Evolutionary conservation across 2,329 filamentous ascomycete species (phyloP), one percentile per base, ranked within the genome.

Genomic region (Fusarium agapanthi): DNA sequence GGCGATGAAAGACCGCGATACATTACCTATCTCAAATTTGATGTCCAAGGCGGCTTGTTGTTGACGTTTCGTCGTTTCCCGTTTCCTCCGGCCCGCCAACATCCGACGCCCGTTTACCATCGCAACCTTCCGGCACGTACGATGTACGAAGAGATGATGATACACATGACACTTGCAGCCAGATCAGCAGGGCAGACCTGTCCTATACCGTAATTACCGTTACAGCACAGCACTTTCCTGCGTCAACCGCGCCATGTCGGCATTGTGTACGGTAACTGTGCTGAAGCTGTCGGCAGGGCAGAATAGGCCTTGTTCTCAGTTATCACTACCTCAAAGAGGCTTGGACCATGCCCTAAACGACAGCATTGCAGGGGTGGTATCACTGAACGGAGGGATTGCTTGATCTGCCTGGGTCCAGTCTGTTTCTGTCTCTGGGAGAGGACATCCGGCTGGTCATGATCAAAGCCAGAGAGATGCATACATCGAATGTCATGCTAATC

Each of bases 81-180:
- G 60, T 70, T 56, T 61, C 53, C 51, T 40, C 51, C 69, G 48
- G 61, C 34, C 67, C 66, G 54, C 59, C 57, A 55, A 71, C 55
- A 57, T 73, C 70, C 54, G 70, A 71, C 50, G 37, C 51, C 47
- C 66, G 58, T 71, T 72, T 35, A 43, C 50, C 58, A 41, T 73
- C 70, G 71, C 71, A 74, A 73, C 57, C 59, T 64, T 65, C 72
- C 69, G 65, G 71, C 71, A 70, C 69, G 74, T 74, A 74, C 68
- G 72, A 76, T 74, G 54, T 59, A 61, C 53, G 28, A 44, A 67
- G 65, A 67, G 45, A 53, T 67, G 69, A 47, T 69, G n/a, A n/a
- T n/a, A n/a, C n/a, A 69, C 66, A 68, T 67, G 65, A 55, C 24
- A 62, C 47, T 44, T 62, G 65, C 62, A 75, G 69, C 44, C 30